Evolutionary conservation across 768 basidiomycete genomes (phyloP).

Genomic region (Sarcodon aspratus): DNA sequence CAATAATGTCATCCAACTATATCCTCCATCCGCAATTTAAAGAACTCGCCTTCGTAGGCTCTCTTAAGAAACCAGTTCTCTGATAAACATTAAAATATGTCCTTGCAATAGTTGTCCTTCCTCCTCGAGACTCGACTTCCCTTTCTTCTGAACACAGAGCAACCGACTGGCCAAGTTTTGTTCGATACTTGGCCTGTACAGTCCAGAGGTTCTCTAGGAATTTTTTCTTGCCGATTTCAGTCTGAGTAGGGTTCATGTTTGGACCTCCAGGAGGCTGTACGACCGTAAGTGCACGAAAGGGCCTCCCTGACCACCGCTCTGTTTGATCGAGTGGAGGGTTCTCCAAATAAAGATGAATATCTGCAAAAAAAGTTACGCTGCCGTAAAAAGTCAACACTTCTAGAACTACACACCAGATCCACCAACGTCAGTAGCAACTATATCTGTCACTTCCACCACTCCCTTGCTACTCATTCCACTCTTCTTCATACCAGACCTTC

Average conservation of each 20-base stretch:
- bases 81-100: slow-evolving; percentile 91
- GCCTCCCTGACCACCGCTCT: slow-evolving; percentile 81
- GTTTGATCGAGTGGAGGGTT: slow-evolving; percentile 70
- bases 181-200: slow-evolving; percentile 72
- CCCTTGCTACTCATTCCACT: slow-evolving; percentile 78
- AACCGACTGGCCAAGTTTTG: slow-evolving; percentile 62
- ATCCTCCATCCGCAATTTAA: not conserved
- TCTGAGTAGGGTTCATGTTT: slow-evolving; percentile 54
- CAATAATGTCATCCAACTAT: not conserved
- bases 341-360: slow-evolving; percentile 80
- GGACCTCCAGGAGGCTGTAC: slow-evolving; percentile 64
- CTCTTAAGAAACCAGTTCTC: slow-evolving; percentile 66
- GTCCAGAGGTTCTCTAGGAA: slow-evolving; percentile 89
- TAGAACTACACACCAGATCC: slow-evolving; percentile 51
- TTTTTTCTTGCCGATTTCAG: slow-evolving; percentile 58
- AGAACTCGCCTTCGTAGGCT: slow-evolving; percentile 59
- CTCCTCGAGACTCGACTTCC: slow-evolving; percentile 61
- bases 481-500: slow-evolving; percentile 43
- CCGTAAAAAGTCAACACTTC: slow-evolving; percentile 1
- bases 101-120: slow-evolving; percentile 53
- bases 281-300: slow-evolving; percentile 69
- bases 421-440: slow-evolving; percentile 79
- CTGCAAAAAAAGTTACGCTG: slow-evolving; percentile 26
- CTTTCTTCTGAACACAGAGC: slow-evolving; percentile 59
- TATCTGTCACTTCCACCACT: slow-evolving; percentile 73